Conservation (phyloP, 1,284 basidiomycete species). For the Rhodotorula sp. region DNA sequence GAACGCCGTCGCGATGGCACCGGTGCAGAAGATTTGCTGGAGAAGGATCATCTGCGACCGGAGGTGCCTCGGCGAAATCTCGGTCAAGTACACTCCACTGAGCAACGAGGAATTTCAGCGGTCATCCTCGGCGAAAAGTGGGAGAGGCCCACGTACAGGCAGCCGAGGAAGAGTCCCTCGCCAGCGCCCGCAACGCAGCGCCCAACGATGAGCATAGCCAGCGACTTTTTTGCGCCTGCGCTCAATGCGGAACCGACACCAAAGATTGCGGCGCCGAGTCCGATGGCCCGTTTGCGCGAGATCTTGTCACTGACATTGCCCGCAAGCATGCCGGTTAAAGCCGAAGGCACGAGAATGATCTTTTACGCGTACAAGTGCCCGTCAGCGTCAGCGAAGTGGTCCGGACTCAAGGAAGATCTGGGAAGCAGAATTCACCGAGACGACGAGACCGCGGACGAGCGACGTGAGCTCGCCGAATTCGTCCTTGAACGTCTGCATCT, state of each 20-base stretch:
- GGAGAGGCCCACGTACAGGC: neutral
- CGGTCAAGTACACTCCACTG: constrained; percentile 18
- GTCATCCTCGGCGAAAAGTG: neutral
- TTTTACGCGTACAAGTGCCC: neutral
- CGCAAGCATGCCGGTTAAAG: constrained; percentile 53
- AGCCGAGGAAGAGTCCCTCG: constrained; percentile 40
- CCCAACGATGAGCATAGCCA: constrained; percentile 54
- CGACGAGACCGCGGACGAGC: constrained; percentile 52
- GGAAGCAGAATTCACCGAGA: constrained; percentile 19
- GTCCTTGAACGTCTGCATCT: constrained; percentile 54
- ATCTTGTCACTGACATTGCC: constrained; percentile 56
- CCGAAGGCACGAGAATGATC: constrained; percentile 55
- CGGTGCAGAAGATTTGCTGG: constrained; percentile 12
- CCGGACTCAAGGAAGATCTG: neutral
- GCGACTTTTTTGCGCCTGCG: constrained; percentile 18
- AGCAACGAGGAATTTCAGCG: constrained; percentile 10
- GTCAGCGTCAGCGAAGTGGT: neutral
- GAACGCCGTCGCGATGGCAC: constrained; percentile 51
- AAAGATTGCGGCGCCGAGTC: constrained; percentile 53
- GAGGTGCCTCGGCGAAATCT: constrained; percentile 28
- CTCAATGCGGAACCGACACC: constrained; percentile 49
- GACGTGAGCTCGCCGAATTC: constrained; percentile 48
- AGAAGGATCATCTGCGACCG: constrained; percentile 19
- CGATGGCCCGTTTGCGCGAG: constrained; percentile 56
- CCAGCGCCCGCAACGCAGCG: constrained; percentile 54